A percentile compares a stretch with the other conserved stretches of the same genome.
Conservation (phyloP, 2,329 filamentous ascomycete species). For the Hysterium pulicare region DNA sequence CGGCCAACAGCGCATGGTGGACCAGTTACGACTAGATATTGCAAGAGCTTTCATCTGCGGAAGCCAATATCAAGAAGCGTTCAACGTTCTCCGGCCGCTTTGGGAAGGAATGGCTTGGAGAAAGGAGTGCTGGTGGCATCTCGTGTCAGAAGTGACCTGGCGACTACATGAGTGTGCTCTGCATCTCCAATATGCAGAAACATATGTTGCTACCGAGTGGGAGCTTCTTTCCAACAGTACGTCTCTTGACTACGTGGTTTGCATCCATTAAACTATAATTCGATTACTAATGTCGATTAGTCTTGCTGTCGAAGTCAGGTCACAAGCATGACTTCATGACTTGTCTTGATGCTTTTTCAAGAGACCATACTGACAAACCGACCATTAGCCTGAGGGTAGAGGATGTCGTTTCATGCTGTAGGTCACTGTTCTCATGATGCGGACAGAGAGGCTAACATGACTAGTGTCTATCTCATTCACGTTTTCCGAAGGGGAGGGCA, state of each 20-base stretch:
- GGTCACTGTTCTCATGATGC: conserved; percentile 18
- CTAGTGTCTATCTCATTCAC: conserved; percentile 50
- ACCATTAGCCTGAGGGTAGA: conserved; percentile 47
- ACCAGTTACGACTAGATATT: conserved; percentile 54
- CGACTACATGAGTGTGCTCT: conserved; percentile 53
- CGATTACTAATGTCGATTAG: conserved; percentile 19
- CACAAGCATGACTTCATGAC: conserved; percentile 46
- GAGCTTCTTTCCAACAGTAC: conserved; percentile 47
- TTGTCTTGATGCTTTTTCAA: conserved; percentile 40
- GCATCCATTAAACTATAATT: too few relatives aligned
- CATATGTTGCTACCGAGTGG: conserved; percentile 54
- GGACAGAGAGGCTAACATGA: conserved; percentile 12
- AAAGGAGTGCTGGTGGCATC: conserved; percentile 56
- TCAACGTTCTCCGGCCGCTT: conserved; percentile 49
- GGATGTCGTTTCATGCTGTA: conserved; percentile 47
- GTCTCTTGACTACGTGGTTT: not conserved
- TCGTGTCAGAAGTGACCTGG: conserved; percentile 54
- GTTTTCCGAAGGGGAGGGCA: conserved; percentile 53
- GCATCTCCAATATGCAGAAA: conserved; percentile 44
- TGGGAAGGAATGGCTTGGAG: conserved; percentile 60
- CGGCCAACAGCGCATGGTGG: conserved; percentile 53
- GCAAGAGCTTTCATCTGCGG: conserved; percentile 53
- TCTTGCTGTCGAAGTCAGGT: conserved; percentile 27
- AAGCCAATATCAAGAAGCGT: conserved; percentile 50
- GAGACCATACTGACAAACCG: conserved; percentile 35